Conservation (phyloP, 2,329 filamentous ascomycete species). For the Lachnellula suecica region DNA sequence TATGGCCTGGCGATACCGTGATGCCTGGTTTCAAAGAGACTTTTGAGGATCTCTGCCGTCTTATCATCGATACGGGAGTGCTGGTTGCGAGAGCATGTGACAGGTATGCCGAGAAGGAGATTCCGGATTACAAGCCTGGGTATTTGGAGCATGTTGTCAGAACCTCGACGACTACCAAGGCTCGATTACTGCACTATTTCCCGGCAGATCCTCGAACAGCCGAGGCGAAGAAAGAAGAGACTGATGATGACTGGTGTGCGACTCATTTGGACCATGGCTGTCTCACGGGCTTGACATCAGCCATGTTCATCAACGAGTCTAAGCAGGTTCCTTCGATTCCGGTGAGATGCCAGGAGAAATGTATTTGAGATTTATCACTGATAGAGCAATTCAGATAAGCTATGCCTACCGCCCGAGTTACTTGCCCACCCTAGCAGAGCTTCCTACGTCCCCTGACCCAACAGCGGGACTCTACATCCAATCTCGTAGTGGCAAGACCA, state of each 20-base stretch:
- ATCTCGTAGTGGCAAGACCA: constrained; percentile 75
- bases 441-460: constrained; percentile 75
- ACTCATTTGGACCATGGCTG: constrained; percentile 91
- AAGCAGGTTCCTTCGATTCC: constrained; percentile 36
- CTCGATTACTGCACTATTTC: constrained; percentile 89
- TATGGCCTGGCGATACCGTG: constrained; percentile 73
- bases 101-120: constrained; percentile 75
- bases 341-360: not conserved
- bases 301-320: constrained; percentile 91
- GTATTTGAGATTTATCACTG: not conserved
- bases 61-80: constrained; percentile 88
- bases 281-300: constrained; percentile 87
- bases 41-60: constrained; percentile 72
- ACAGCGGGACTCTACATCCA: constrained; percentile 91
- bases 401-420: constrained; percentile 31
- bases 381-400: constrained; percentile 12
- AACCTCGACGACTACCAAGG: constrained; percentile 86
- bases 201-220: constrained; percentile 51
- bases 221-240: constrained; percentile 38
- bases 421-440: constrained; percentile 62
- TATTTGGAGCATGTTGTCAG: constrained; percentile 87
- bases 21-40: constrained; percentile 75
- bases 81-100: constrained; percentile 91
- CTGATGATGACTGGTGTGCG: constrained; percentile 91
- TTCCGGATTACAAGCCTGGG: constrained; percentile 70